Evolutionary conservation across 441 rosid species (phyloP).

Genomic region (Gossypium davidsonii): DNA sequence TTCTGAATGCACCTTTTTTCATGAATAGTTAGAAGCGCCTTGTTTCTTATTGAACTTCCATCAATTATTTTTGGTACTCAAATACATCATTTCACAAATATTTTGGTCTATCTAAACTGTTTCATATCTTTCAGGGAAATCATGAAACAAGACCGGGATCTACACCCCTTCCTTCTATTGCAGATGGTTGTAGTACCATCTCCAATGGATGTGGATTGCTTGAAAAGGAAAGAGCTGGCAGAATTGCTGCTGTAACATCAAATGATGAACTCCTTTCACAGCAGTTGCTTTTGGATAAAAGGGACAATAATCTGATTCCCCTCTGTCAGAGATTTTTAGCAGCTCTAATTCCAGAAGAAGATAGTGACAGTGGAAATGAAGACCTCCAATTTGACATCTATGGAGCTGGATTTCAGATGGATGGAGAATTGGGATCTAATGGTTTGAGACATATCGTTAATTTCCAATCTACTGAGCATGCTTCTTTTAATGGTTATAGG

Average conservation of each 20-base stretch:
- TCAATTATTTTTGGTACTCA: background rate
- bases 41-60: background rate
- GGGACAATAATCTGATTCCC: conserved; percentile 40
- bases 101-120: background rate
- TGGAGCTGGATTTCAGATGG: conserved; percentile 49
- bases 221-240: conserved; percentile 28
- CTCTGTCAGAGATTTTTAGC: conserved; percentile 79
- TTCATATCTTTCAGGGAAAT: conserved; percentile 45
- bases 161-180: conserved; percentile 28
- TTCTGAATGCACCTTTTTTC: background rate
- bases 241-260: conserved; percentile 21
- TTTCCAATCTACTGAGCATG: conserved; percentile 28
- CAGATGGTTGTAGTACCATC: conserved; percentile 21
- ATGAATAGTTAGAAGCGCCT: background rate
- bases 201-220: conserved; percentile 33
- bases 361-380: conserved; percentile 39
- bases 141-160: conserved; percentile 30
- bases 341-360: conserved; percentile 81
- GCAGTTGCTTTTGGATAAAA: conserved; percentile 25
- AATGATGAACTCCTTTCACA: conserved; percentile 33
- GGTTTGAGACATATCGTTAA: conserved; percentile 42
- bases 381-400: conserved; percentile 43
- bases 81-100: background rate
- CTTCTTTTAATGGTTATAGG: conserved; percentile 48
- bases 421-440: conserved; percentile 53